A percentile compares a stretch with the other conserved stretches of the same genome.
phyloP scores from a whole-genome alignment of 169 alveolate species.

The Amoebophrya sp. region DNA sequence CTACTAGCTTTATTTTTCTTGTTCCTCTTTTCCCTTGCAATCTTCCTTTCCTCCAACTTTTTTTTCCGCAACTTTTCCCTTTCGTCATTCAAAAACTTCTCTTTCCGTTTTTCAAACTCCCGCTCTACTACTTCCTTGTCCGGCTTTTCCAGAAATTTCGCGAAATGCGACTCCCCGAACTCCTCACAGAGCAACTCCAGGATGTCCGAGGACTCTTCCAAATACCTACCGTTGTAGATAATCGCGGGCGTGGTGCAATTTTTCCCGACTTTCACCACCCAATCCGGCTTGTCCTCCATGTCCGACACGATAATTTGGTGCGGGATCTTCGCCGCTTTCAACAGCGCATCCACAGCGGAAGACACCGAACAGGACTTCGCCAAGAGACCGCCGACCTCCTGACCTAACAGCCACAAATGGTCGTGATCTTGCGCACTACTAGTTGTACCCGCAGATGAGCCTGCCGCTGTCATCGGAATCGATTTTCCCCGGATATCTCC shows the following conservation, averaged over 20 bases:
- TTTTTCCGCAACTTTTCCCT: too few relatives aligned
- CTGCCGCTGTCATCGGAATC: neutral
- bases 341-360: neutral
- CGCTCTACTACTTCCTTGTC: neutral
- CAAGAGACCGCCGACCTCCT: neutral
- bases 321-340: neutral
- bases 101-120: too few relatives aligned
- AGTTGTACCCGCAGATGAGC: too few relatives aligned
- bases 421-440: too few relatives aligned
- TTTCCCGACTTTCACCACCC: neutral
- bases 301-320: neutral
- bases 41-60: too few relatives aligned
- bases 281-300: neutral
- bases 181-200: neutral
- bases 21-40: too few relatives aligned
- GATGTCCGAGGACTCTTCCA: neutral
- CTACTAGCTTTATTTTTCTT: too few relatives aligned
- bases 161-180: neutral
- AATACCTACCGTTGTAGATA: neutral
- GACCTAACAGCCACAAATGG: too few relatives aligned
- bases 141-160: neutral
- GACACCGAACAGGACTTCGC: neutral
- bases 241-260: neutral
- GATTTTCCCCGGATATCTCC: neutral
- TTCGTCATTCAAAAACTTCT: too few relatives aligned